Percentiles rank a stretch among this genome's conserved stretches.
These are phyloP conservation scores for Polygonum aviculare DNA, from an alignment of 148 eudicot species.

Conservation along the genomic window DNA sequence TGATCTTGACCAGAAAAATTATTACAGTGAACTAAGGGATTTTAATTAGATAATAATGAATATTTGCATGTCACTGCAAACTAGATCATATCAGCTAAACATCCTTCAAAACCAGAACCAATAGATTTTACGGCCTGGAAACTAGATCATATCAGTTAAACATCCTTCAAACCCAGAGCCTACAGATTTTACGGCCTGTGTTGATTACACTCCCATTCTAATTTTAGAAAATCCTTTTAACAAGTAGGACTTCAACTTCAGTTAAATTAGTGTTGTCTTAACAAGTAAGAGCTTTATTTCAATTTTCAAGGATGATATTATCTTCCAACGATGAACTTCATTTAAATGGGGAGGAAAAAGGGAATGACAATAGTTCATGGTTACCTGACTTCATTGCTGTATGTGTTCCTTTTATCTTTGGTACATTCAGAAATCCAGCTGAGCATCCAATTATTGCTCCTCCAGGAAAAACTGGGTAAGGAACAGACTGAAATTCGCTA, in stretches of 20 bases:
- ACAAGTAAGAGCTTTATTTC: background rate
- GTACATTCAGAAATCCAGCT: constrained; percentile 95
- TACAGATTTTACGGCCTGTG: background rate
- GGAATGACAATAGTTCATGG: background rate
- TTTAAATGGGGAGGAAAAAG: background rate
- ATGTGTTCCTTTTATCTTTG: constrained; percentile 94
- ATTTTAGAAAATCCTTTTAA: background rate
- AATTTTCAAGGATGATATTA: background rate
- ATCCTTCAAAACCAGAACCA: background rate
- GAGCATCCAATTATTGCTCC: constrained; percentile 97
- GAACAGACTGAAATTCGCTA: constrained; percentile 93
- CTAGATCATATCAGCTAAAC: background rate
- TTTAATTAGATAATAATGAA: background rate
- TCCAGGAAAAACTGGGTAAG: constrained; percentile 98
- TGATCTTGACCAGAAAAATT: background rate
- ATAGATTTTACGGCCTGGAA: too few species aligned
- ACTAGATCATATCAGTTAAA: background rate
- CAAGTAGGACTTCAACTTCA: background rate
- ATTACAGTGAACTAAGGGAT: background rate
- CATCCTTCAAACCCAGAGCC: background rate
- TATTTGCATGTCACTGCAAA: background rate
- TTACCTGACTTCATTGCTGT: constrained; percentile 99
- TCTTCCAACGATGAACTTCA: background rate
- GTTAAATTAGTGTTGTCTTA: background rate
- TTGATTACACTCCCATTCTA: background rate